A percentile compares a stretch with the other conserved stretches of the same genome.
These are phyloP conservation scores for Xylogone sp. DNA, from an alignment of 2,329 filamentous ascomycete species.

Conservation along the genomic window DNA sequence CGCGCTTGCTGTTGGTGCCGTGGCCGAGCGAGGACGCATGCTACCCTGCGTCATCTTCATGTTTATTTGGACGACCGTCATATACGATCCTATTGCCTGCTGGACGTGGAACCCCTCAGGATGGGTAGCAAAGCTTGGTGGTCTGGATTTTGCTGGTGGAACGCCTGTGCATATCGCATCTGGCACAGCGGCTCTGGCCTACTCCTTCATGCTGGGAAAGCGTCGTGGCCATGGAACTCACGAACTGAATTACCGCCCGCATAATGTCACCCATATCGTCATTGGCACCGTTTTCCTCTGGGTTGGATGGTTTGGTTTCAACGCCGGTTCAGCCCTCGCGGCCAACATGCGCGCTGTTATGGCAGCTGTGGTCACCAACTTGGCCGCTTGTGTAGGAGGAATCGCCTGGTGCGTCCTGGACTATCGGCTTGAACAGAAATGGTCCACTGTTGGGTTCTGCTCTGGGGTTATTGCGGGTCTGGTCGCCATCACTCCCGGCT, in stretches of 20 bases:
- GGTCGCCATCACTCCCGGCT: constrained; percentile 84
- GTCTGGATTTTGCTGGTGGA: constrained; percentile 84
- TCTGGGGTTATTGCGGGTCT: constrained; percentile 84
- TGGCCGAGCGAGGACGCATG: constrained; percentile 84
- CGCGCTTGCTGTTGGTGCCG: constrained; percentile 78
- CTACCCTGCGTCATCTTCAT: constrained; percentile 87
- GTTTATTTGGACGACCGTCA: constrained; percentile 85
- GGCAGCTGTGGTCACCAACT: constrained; percentile 81
- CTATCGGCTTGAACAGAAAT: constrained; percentile 85
- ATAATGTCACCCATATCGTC: constrained; percentile 90
- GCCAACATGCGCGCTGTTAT: constrained; percentile 83
- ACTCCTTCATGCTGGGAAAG: constrained; percentile 85
- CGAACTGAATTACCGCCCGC: constrained; percentile 85
- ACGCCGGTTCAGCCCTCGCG: constrained; percentile 76
- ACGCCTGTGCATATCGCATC: constrained; percentile 88
- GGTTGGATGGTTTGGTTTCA: constrained; percentile 97
- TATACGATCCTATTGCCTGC: constrained; percentile 91
- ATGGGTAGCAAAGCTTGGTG: constrained; percentile 77
- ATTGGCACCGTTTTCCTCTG: constrained; percentile 91
- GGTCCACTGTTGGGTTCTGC: constrained; percentile 91
- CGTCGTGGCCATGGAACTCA: constrained; percentile 71
- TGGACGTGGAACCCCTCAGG: constrained; percentile 89
- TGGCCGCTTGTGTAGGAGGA: constrained; percentile 78
- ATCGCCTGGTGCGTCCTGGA: constrained; percentile 89
- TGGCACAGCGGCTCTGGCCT: constrained; percentile 78